phyloP scores from a whole-genome alignment of 1,284 basidiomycete genomes.

The Heterobasidion annosum region DNA sequence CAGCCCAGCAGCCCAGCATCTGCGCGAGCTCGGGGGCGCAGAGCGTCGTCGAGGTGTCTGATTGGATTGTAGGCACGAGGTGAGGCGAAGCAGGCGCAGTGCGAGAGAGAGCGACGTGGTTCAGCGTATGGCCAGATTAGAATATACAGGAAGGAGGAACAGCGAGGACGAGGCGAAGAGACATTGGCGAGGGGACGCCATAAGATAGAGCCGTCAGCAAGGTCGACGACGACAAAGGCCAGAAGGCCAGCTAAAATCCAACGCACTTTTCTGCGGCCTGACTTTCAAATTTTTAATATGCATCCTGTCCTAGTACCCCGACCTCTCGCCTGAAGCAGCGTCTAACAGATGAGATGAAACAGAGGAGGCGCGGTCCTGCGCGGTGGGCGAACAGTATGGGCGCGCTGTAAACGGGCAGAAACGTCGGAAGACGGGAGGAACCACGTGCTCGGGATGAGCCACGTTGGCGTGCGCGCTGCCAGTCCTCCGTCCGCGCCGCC shows the following conservation, averaged over 20 bases:
- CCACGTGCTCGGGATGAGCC: not conserved
- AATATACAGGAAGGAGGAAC: conserved; percentile 4
- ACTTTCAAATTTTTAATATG: conserved; percentile 78
- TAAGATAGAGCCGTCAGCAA: too few relatives aligned
- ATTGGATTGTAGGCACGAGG: too few relatives aligned
- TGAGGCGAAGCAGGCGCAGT: conserved; percentile 22
- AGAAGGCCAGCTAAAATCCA: too few relatives aligned
- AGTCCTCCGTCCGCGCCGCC: not conserved
- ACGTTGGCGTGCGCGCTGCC: not conserved
- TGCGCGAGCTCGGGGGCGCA: conserved; percentile 72
- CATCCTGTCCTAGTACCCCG: conserved; percentile 15
- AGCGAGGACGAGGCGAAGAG: not conserved
- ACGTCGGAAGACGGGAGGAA: not conserved
- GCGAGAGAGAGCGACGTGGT: not conserved
- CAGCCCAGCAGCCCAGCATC: conserved; percentile 93
- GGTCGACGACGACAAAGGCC: too few relatives aligned
- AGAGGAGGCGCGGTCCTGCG: not conserved
- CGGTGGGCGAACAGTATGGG: not conserved
- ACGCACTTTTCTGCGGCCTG: conserved; percentile 64
- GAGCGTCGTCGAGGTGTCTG: conserved; percentile 35
- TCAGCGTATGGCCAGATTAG: conserved; percentile 4
- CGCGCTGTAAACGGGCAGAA: not conserved
- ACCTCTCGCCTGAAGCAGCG: not conserved
- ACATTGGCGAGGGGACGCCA: not conserved
- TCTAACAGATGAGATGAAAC: not conserved